phyloP scores from a whole-genome alignment of 768 basidiomycete species.

The Leccinum aurantiacum region DNA sequence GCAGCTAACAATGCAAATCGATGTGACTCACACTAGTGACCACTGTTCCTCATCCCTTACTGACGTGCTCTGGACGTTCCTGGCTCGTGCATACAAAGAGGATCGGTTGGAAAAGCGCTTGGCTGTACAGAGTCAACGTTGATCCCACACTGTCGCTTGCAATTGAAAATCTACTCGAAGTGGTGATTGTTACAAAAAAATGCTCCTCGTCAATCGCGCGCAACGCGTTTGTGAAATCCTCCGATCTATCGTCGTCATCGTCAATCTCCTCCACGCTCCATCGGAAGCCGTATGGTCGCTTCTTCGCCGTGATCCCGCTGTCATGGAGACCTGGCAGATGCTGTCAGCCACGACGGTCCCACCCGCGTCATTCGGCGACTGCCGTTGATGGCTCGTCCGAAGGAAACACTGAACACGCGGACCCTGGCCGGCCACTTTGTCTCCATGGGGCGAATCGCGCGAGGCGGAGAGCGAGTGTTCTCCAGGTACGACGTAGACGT shows the following conservation, averaged over 20 bases:
- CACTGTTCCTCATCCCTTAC: too few relatives aligned
- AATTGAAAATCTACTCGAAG: too few relatives aligned
- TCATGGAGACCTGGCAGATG: neutral
- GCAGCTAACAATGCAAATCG: too few relatives aligned
- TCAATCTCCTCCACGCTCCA: slow-evolving; percentile 3
- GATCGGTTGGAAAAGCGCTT: too few relatives aligned
- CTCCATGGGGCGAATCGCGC: slow-evolving; percentile 42
- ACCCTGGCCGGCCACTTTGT: slow-evolving; percentile 35
- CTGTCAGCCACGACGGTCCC: slow-evolving; percentile 12
- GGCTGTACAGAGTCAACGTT: too few relatives aligned
- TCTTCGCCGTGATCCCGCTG: neutral
- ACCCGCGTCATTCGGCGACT: slow-evolving; percentile 13
- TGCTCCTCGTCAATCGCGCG: slow-evolving; percentile 14
- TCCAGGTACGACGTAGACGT: slow-evolving; percentile 58
- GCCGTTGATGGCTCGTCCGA: slow-evolving; percentile 33
- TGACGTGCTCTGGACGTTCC: too few relatives aligned
- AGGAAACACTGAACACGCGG: slow-evolving; percentile 42
- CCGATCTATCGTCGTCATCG: slow-evolving; percentile 7
- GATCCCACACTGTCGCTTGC: too few relatives aligned
- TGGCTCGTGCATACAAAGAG: too few relatives aligned
- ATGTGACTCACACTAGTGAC: too few relatives aligned
- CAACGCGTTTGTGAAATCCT: slow-evolving; percentile 24
- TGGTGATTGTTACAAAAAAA: neutral
- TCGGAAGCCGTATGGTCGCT: slow-evolving; percentile 12
- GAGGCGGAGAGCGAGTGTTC: slow-evolving; percentile 43